Evolutionary conservation across 1,284 basidiomycete species (phyloP).

Genomic region (Naganishia albida): DNA sequence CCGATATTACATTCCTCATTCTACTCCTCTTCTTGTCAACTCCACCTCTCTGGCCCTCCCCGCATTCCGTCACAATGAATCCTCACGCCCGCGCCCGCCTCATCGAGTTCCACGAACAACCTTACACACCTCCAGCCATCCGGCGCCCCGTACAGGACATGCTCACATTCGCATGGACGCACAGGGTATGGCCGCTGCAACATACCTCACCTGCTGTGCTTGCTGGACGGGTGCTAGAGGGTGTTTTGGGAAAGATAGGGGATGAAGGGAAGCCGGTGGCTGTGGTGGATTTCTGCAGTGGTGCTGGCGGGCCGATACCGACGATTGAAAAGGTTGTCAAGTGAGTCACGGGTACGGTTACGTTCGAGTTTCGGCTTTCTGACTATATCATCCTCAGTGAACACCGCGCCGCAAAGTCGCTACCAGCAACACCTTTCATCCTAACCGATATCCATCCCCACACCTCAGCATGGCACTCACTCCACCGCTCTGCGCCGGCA

Average conservation of each 20-base stretch:
- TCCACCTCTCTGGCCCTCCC: no score
- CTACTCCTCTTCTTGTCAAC: no score
- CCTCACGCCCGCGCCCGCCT: slow-evolving; percentile 41
- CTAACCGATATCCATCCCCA: slow-evolving; percentile 33
- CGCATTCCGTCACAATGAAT: not conserved
- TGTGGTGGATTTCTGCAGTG: slow-evolving; percentile 48
- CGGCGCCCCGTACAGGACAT: slow-evolving; percentile 40
- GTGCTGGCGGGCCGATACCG: slow-evolving; percentile 46
- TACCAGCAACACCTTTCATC: slow-evolving; percentile 31
- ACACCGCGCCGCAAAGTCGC: slow-evolving; percentile 18
- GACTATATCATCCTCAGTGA: not conserved
- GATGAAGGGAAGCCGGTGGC: slow-evolving; percentile 31
- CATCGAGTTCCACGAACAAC: slow-evolving; percentile 45
- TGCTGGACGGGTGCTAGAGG: slow-evolving; percentile 38
- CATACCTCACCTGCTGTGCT: slow-evolving; percentile 40
- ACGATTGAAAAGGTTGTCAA: slow-evolving; percentile 44
- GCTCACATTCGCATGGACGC: slow-evolving; percentile 43
- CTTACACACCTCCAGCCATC: slow-evolving; percentile 42
- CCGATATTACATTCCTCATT: no score
- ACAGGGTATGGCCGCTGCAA: slow-evolving; percentile 40
- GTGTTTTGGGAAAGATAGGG: slow-evolving; percentile 35
- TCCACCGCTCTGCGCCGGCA: slow-evolving; percentile 25
- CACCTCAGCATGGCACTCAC: slow-evolving; percentile 27
- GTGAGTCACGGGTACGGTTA: slow-evolving; percentile 35
- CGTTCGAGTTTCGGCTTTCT: not conserved